These are phyloP conservation scores for Tylopilus vinaceipallidus DNA, from an alignment of 768 basidiomycete genomes.

Conservation along the genomic window DNA sequence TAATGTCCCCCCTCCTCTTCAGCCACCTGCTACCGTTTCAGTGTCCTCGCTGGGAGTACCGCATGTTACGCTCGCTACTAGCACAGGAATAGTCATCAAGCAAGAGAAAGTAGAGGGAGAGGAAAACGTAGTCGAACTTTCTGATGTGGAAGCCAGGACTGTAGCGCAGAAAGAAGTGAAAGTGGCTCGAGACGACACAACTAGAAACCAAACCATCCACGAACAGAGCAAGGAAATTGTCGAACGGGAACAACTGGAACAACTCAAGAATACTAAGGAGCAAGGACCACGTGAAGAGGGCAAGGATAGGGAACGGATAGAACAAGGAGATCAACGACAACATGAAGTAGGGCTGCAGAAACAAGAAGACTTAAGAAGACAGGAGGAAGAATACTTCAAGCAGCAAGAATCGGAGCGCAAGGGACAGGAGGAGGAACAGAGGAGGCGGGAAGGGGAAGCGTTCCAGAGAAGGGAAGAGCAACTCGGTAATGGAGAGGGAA, in stretches of 20 bases:
- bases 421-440: constrained; percentile 19
- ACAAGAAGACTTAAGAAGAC: background rate
- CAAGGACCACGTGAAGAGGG: background rate
- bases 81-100: constrained; percentile 34
- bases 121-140: background rate
- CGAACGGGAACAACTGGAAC: background rate
- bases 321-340: constrained; percentile 1
- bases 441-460: constrained; percentile 21
- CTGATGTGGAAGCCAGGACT: background rate
- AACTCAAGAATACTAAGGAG: background rate
- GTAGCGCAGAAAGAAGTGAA: background rate
- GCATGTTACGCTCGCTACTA: background rate
- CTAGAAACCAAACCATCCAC: constrained; percentile 18
- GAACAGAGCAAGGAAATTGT: constrained; percentile 16
- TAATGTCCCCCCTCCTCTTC: constrained; percentile 9
- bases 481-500: constrained; percentile 20
- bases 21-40: constrained; percentile 21
- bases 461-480: constrained; percentile 1
- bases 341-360: constrained; percentile 4
- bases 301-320: background rate
- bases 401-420: background rate
- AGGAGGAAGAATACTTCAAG: background rate
- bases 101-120: constrained; percentile 43
- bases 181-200: background rate
- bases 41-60: constrained; percentile 10